These are phyloP conservation scores for Fusarium torulosum DNA, from an alignment of 2,329 filamentous ascomycete genomes.

Conservation along the genomic window DNA sequence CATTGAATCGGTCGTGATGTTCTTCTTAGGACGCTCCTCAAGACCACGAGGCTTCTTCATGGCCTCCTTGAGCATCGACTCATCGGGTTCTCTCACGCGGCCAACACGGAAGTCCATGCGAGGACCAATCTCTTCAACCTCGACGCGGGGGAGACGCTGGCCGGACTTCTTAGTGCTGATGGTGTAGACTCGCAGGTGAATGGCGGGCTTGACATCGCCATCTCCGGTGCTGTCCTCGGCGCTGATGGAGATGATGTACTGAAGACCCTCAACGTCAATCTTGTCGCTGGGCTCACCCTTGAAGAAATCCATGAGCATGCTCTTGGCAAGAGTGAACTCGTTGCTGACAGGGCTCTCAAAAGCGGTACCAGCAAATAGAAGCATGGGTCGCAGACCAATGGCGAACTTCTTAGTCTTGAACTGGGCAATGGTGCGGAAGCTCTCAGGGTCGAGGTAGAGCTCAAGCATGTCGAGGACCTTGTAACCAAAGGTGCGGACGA, in stretches of 20 bases:
- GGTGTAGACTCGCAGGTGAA: constrained; percentile 83
- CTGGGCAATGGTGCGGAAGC: constrained; percentile 76
- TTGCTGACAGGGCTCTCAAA: constrained; percentile 86
- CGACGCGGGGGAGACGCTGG: constrained; percentile 87
- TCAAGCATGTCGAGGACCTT: constrained; percentile 97
- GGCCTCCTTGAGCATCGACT: constrained; percentile 86
- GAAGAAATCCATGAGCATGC: constrained; percentile 90
- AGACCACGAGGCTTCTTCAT: constrained; percentile 84
- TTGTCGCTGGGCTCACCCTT: constrained; percentile 79
- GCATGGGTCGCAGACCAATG: constrained; percentile 87
- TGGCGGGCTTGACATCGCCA: constrained; percentile 64
- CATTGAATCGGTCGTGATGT: constrained; percentile 89
- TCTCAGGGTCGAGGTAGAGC: constrained; percentile 81
- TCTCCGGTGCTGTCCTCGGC: constrained; percentile 72
- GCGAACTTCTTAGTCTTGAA: constrained; percentile 83
- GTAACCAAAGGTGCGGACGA: constrained; percentile 85
- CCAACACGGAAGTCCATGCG: constrained; percentile 92
- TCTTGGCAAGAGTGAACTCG: constrained; percentile 88
- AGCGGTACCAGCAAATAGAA: constrained; percentile 88
- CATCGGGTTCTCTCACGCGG: constrained; percentile 81
- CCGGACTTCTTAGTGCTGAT: constrained; percentile 88
- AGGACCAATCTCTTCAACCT: constrained; percentile 95
- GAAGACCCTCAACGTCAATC: constrained; percentile 94
- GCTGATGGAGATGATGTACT: constrained; percentile 86
- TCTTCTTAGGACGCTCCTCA: constrained; percentile 92